Conservation (phyloP, 306 rosid species). For the Dryas octopetala region DNA sequence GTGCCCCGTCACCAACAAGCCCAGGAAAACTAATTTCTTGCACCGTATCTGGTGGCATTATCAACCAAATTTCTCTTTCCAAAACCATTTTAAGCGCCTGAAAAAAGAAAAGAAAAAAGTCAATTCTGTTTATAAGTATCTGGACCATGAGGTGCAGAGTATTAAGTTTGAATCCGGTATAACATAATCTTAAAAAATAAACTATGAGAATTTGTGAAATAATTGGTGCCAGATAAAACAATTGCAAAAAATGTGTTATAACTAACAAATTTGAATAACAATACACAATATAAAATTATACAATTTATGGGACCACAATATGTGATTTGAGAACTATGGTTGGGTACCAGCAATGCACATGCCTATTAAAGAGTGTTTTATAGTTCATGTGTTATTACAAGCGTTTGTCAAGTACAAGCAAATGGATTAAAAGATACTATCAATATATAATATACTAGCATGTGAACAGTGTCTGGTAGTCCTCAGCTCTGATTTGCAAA, state of each 20-base stretch:
- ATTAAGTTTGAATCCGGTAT: not conserved
- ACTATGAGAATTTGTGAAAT: not conserved
- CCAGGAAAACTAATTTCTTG: constrained; percentile 93
- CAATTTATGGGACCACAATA: not conserved
- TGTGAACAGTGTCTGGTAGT: not conserved
- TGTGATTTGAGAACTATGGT: not conserved
- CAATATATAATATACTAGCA: not conserved
- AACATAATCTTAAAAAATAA: not conserved
- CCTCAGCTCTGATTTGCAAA: not conserved
- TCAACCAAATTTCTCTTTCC: constrained; percentile 85
- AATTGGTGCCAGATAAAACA: not conserved
- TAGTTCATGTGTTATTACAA: not conserved
- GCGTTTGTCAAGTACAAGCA: not conserved
- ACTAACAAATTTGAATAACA: not conserved
- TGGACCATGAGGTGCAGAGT: not conserved
- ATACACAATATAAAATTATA: not conserved
- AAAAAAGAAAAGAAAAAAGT: constrained; percentile 17
- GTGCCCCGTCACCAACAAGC: constrained; percentile 96
- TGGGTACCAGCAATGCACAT: not conserved
- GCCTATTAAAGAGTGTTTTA: not conserved
- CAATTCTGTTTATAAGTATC: not conserved
- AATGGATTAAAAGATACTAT: constrained; percentile 1
- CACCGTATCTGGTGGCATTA: constrained; percentile 75
- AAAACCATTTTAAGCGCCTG: constrained; percentile 97
- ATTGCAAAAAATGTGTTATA: not conserved